A percentile compares a stretch with the other conserved stretches of the same genome.
Evolutionary conservation across 768 basidiomycete genomes (phyloP).

Genomic region (Pholiota molesta): DNA sequence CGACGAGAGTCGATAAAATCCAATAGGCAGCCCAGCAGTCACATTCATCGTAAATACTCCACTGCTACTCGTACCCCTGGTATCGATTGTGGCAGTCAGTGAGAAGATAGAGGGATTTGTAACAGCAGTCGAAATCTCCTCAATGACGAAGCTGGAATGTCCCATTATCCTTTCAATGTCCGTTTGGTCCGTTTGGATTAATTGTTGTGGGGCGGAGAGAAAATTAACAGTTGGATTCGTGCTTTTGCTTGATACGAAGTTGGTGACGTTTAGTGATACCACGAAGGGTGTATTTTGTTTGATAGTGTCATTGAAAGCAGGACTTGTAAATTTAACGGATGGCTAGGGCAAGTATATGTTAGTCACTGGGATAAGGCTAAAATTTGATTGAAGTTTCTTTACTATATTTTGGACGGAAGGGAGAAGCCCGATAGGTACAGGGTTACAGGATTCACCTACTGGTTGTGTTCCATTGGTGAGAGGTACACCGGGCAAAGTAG

Average conservation of each 20-base stretch:
- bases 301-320: slow-evolving; percentile 2
- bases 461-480: background rate
- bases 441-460: background rate
- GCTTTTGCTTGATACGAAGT: slow-evolving; percentile 9
- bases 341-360: background rate
- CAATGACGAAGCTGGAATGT: slow-evolving; percentile 7
- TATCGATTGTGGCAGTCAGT: background rate
- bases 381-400: background rate
- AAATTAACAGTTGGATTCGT: slow-evolving; percentile 10
- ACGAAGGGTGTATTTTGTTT: slow-evolving; percentile 3
- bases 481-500: background rate
- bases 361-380: background rate
- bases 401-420: background rate
- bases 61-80: background rate
- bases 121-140: background rate
- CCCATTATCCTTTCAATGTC: slow-evolving; percentile 9
- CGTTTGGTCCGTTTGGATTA: background rate
- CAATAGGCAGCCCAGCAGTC: slow-evolving; percentile 49
- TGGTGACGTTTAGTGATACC: slow-evolving; percentile 11
- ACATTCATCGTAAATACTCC: slow-evolving; percentile 43
- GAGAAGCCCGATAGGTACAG: background rate
- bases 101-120: background rate
- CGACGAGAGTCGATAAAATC: slow-evolving; percentile 8
- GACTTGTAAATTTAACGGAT: background rate
- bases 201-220: slow-evolving; percentile 16